Evolutionary conservation across 2,329 filamentous ascomycete species (phyloP).

Genomic region (Fusarium staphyleae): DNA sequence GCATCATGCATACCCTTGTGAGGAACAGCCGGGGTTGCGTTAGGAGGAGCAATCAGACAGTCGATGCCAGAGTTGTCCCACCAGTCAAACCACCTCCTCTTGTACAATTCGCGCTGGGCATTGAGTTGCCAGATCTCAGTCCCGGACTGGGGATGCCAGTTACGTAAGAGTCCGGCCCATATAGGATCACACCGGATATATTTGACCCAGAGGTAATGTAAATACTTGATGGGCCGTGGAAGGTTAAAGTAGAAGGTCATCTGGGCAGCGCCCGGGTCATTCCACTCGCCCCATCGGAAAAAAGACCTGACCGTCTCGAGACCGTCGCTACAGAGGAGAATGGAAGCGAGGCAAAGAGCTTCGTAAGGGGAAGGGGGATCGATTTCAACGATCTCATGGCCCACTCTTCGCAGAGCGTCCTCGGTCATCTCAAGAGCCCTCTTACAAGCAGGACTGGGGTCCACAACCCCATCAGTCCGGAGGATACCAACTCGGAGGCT

Average conservation of each 20-base stretch:
- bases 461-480: constrained; percentile 81
- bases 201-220: constrained; percentile 91
- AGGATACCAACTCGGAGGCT: constrained; percentile 77
- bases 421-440: constrained; percentile 77
- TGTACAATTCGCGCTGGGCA: constrained; percentile 77
- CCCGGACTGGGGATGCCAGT: constrained; percentile 77
- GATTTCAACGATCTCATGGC: constrained; percentile 74
- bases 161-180: constrained; percentile 78
- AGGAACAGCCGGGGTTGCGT: constrained; percentile 87
- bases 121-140: constrained; percentile 86
- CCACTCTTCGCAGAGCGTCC: constrained; percentile 70
- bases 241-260: constrained; percentile 77
- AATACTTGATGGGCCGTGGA: constrained; percentile 75
- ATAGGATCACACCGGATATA: constrained; percentile 78
- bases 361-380: constrained; percentile 75
- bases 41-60: constrained; percentile 82
- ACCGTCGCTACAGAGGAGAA: constrained; percentile 85
- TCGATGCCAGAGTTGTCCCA: constrained; percentile 78
- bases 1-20: constrained; percentile 87
- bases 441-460: constrained; percentile 83
- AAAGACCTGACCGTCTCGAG: constrained; percentile 80
- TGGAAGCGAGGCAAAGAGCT: constrained; percentile 76
- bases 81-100: constrained; percentile 82
- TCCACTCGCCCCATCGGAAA: constrained; percentile 78
- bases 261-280: constrained; percentile 78